Evolutionary conservation across 2,329 filamentous ascomycete genomes (phyloP), one percentile per base, ranked within the genome.

Genomic region (Fusarium piperis): DNA sequence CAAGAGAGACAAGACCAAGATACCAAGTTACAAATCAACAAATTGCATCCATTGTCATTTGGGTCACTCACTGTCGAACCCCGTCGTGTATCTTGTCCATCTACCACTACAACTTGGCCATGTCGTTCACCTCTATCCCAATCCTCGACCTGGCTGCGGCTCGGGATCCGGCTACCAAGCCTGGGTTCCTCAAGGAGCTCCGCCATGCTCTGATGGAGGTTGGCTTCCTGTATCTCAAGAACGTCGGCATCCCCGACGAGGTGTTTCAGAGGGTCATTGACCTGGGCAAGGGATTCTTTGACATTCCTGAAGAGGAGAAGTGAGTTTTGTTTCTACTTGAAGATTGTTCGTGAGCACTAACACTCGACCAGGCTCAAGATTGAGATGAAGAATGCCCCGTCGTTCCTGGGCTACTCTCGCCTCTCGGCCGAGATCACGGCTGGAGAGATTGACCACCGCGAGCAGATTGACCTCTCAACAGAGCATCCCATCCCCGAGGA

Each of bases 391-490:
- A 92, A 92, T 73, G 90, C 90, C 3, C 86, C 89, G 5, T 92
- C 90, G 10, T 94, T 94, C 80, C 85, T 94, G 18, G 91, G 91
- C 64, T 92, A 92, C 81, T 91, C 90, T 32, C 86, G 85, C 26
- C 87, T 92, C 60, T 87, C 88, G 4, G 89, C 90, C 70, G 91
- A 92, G 78, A 87, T 92, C 76, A 97, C 94, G 6, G 93, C 93
- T 20, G 90, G 91, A 72, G 87, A 88, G 56, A 87, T 89, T 74
- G 94, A 97, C 81, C 92, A 94, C 84, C 88, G 94, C 58, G 94
- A 97, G 80, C 94, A 97, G 79, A 91, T 97, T 68, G 94, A 97
- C 80, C 87, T 97, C 58, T 94, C 93, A 0, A 97, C 94, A 0
- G 90, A 93, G 59, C 93, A 96, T 75, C 85, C 90, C 0, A 56